Evolutionary conservation across 1,284 basidiomycete species (phyloP).

Genomic region (Apiotrichum gracile): DNA sequence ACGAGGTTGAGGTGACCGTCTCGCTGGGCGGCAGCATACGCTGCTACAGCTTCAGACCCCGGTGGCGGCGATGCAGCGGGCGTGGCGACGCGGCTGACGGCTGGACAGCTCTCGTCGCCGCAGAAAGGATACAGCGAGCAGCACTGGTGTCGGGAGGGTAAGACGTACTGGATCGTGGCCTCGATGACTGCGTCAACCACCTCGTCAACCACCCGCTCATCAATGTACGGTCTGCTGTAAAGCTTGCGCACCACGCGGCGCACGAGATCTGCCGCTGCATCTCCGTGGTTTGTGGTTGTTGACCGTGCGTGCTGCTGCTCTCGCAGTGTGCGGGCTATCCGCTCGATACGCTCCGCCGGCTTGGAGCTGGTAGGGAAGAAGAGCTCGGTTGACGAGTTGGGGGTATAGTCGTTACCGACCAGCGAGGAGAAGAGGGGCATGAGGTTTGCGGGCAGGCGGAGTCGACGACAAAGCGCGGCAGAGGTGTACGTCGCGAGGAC

Average conservation of each 20-base stretch:
- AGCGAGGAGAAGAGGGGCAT: conserved; percentile 79
- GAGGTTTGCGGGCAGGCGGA: conserved; percentile 63
- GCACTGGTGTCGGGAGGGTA: conserved; percentile 29
- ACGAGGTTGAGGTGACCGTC: conserved; percentile 24
- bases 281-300: conserved; percentile 24
- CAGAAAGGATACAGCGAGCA: conserved; percentile 41
- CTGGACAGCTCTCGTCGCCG: conserved; percentile 39
- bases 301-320: conserved; percentile 30
- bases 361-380: conserved; percentile 28
- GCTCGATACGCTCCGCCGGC: conserved; percentile 36
- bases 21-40: conserved; percentile 26
- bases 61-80: conserved; percentile 3
- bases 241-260: conserved; percentile 35
- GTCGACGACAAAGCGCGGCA: conserved; percentile 56
- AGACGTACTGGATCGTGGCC: conserved; percentile 42
- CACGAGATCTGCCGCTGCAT: conserved; percentile 38
- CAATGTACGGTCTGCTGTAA: conserved; percentile 21
- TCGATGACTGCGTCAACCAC: conserved; percentile 41
- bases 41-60: conserved; percentile 10
- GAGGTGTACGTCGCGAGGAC: conserved; percentile 61
- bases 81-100: conserved; percentile 1
- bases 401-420: conserved; percentile 76
- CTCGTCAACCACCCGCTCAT: conserved; percentile 19
- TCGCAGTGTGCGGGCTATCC: conserved; percentile 40
- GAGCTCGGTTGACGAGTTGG: conserved; percentile 45